A percentile compares a stretch with the other conserved stretches of the same genome.
Conservation (phyloP, 2,329 filamentous ascomycete species). For the Cryphonectria nitschkei region DNA sequence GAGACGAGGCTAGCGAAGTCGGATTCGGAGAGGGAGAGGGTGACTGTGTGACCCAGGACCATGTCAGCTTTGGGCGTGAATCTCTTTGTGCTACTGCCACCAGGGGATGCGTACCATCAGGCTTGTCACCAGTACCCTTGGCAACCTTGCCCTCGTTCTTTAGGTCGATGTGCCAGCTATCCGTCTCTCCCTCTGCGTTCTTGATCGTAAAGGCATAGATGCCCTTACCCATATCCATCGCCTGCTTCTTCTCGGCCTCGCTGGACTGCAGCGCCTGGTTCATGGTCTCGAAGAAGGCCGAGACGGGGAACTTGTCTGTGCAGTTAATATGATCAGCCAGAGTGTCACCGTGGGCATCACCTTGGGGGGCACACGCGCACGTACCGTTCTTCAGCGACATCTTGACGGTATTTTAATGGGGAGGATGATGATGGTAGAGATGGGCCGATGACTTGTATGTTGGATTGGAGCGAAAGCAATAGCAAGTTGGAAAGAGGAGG, state of each 20-base stretch:
- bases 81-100: neutral
- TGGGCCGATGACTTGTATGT: neutral
- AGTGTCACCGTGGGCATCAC: neutral
- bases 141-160: constrained; percentile 86
- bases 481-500: neutral
- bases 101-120: constrained; percentile 67
- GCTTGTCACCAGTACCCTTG: constrained; percentile 78
- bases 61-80: constrained; percentile 9
- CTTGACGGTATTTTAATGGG: constrained; percentile 36
- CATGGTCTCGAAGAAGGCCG: constrained; percentile 89
- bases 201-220: constrained; percentile 92
- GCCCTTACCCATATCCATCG: constrained; percentile 85
- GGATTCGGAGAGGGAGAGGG: constrained; percentile 79
- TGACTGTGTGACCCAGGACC: constrained; percentile 59
- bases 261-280: constrained; percentile 68
- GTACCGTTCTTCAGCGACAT: constrained; percentile 78
- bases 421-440: neutral
- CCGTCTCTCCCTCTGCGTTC: constrained; percentile 78
- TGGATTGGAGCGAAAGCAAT: neutral
- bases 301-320: constrained; percentile 83
- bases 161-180: constrained; percentile 93
- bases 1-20: constrained; percentile 83
- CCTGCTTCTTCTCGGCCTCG: constrained; percentile 75
- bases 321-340: constrained; percentile 3
- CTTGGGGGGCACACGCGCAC: constrained; percentile 32